Conservation (phyloP, 2,329 filamentous ascomycete species). For the Aspergillus novofumigatus region DNA sequence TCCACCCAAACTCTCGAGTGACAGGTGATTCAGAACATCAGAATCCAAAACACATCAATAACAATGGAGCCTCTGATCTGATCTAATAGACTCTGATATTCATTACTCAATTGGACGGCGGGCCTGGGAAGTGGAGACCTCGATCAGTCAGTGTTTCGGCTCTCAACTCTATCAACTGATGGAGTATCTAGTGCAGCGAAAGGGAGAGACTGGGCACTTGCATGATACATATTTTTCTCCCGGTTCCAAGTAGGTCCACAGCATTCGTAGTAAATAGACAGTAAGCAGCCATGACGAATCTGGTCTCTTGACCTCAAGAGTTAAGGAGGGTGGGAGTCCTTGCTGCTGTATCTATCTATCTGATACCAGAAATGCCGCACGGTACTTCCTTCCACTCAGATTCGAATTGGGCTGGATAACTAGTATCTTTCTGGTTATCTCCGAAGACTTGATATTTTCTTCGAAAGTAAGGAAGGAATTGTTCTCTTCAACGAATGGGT, state of each 20-base stretch:
- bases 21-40: background rate
- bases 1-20: background rate
- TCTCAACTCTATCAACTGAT: background rate
- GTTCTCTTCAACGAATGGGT: no score
- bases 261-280: background rate
- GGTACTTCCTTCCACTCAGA: background rate
- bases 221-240: background rate
- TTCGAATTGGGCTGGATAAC: background rate
- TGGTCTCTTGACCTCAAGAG: background rate
- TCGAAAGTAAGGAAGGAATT: background rate
- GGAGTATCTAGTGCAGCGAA: background rate
- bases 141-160: background rate
- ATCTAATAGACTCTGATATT: background rate
- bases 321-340: background rate
- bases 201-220: background rate
- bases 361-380: background rate
- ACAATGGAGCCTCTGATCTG: background rate
- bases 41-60: background rate
- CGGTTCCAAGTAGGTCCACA: background rate
- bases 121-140: background rate
- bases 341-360: background rate
- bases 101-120: background rate
- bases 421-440: background rate
- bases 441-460: no score
- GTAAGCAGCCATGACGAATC: background rate